Evolutionary conservation across 306 rosid genomes (phyloP).

Genomic region (Sesbania bispinosa): DNA sequence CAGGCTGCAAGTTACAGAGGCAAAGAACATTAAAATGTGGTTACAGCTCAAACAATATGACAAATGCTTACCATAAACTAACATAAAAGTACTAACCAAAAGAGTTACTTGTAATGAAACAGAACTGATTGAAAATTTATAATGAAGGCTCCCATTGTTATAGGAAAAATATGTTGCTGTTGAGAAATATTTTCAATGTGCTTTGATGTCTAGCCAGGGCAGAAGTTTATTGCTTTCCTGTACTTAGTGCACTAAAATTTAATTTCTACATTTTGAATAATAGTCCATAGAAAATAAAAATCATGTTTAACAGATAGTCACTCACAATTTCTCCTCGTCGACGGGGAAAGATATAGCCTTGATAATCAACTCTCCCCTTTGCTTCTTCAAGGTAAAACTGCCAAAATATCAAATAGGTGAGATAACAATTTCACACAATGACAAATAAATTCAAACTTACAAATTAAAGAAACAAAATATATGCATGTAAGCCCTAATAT

Average conservation of each 20-base stretch:
- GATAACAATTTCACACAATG: neutral
- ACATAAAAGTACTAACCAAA: neutral
- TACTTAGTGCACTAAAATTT: neutral
- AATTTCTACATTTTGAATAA: neutral
- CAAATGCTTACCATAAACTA: neutral
- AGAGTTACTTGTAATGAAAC: slow-evolving; percentile 12
- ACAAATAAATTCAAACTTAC: neutral
- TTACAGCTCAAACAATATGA: slow-evolving; percentile 9
- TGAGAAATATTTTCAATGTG: neutral
- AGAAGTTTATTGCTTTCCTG: neutral
- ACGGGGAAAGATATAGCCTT: slow-evolving; percentile 90
- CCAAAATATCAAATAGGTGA: slow-evolving; percentile 19
- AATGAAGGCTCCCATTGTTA: neutral
- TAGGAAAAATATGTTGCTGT: neutral
- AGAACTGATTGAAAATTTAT: neutral
- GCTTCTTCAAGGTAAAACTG: slow-evolving; percentile 95
- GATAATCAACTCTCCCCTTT: slow-evolving; percentile 85
- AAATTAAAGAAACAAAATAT: slow-evolving; percentile 3
- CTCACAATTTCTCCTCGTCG: slow-evolving; percentile 74
- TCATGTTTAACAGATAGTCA: slow-evolving; percentile 16
- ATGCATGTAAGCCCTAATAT: neutral
- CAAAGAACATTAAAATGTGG: slow-evolving; percentile 16
- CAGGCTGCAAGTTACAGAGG: slow-evolving; percentile 67
- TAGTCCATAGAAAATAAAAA: neutral
- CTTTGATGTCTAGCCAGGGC: neutral